phyloP scores from a whole-genome alignment of 768 basidiomycete species.

The Tubosaeta brunneosetosa region DNA sequence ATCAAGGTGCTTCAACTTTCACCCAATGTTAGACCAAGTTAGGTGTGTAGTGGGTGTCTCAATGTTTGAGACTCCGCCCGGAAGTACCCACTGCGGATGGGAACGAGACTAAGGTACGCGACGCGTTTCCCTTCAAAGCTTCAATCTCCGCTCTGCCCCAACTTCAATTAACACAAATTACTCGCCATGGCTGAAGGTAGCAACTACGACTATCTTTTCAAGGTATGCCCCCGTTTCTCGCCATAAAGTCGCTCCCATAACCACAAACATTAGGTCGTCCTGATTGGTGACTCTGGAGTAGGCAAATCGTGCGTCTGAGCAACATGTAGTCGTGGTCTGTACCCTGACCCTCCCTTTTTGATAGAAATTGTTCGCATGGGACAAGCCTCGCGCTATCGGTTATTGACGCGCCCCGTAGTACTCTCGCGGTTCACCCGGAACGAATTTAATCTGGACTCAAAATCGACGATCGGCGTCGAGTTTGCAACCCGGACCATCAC shows the following conservation, averaged over 20 bases:
- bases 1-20: no score
- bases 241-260: neutral
- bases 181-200: conserved; percentile 78
- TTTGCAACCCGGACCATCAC: conserved; percentile 94
- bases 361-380: conserved; percentile 32
- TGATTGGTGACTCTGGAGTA: conserved; percentile 98
- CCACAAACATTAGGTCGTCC: conserved; percentile 68
- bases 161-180: neutral
- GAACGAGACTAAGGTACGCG: no score
- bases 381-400: neutral
- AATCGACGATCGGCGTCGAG: conserved; percentile 99
- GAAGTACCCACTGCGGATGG: no score
- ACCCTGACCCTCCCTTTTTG: neutral
- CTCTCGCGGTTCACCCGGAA: conserved; percentile 99
- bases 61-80: no score
- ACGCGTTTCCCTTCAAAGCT: no score
- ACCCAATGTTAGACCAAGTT: no score
- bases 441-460: conserved; percentile 98
- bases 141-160: no score
- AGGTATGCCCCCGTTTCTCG: conserved; percentile 46
- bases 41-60: no score
- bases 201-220: conserved; percentile 99
- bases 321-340: neutral
- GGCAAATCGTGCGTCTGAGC: conserved; percentile 88
- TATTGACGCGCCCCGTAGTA: conserved; percentile 46